Percentiles rank a stretch among this genome's conserved stretches.
phyloP scores from a whole-genome alignment of 1,139 yeast species.

The Candida labiduridarum region DNA sequence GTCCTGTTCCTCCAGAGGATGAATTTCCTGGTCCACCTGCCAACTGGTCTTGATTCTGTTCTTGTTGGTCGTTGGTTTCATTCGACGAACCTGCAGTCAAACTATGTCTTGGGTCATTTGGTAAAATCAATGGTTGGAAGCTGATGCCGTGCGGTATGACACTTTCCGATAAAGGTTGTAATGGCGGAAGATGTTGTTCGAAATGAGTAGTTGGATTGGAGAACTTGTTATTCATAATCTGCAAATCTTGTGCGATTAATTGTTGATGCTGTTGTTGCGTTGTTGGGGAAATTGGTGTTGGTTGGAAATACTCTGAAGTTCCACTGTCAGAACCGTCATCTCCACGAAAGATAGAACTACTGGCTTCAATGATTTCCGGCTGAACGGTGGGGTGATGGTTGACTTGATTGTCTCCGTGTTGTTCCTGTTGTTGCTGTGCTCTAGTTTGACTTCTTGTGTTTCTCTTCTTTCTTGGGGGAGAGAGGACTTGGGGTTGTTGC shows the following conservation, averaged over 20 bases:
- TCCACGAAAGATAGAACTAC: background rate
- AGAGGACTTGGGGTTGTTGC: background rate
- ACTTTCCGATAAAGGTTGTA: constrained; percentile 39
- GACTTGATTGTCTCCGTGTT: constrained; percentile 6
- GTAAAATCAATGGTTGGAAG: constrained; percentile 14
- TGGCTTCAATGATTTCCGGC: background rate
- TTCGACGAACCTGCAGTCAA: constrained; percentile 16
- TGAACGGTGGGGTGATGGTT: background rate
- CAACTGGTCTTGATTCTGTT: constrained; percentile 1
- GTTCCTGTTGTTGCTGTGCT: constrained; percentile 3
- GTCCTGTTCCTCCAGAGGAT: background rate
- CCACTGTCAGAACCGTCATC: background rate
- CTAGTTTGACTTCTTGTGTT: constrained; percentile 5
- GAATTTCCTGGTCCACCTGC: background rate
- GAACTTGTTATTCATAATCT: constrained; percentile 9
- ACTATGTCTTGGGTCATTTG: constrained; percentile 9
- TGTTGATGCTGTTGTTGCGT: constrained; percentile 11
- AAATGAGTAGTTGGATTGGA: constrained; percentile 9
- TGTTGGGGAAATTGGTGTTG: constrained; percentile 8
- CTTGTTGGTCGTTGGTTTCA: constrained; percentile 3
- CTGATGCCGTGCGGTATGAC: constrained; percentile 29
- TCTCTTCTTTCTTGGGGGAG: constrained; percentile 5
- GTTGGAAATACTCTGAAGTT: constrained; percentile 8
- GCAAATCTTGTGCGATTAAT: constrained; percentile 14
- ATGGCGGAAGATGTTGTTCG: constrained; percentile 28